Conservation (phyloP, 2,329 filamentous ascomycete genomes). For the Cladosporium sp. region DNA sequence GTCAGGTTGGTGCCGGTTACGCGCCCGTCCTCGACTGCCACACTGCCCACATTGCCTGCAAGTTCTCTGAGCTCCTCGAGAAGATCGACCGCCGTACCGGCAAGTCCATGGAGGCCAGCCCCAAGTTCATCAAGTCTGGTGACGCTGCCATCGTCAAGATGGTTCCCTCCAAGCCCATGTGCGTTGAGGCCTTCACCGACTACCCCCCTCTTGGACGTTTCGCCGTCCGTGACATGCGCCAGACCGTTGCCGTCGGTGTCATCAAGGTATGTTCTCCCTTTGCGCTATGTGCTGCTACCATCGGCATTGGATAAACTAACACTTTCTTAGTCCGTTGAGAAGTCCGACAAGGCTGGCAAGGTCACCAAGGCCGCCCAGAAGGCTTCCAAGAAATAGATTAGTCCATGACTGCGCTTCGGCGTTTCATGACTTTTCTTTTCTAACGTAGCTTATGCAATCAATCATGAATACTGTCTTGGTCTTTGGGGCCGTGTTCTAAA, state of each 20-base stretch:
- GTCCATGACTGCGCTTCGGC: conserved; percentile 5
- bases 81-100: conserved; percentile 99
- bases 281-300: conserved; percentile 34
- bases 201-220: conserved; percentile 99
- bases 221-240: conserved; percentile 95
- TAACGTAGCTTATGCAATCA: conserved; percentile 15
- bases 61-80: conserved; percentile 98
- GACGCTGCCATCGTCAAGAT: conserved; percentile 99
- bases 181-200: conserved; percentile 99
- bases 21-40: conserved; percentile 99
- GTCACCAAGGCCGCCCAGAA: conserved; percentile 45
- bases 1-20: conserved; percentile 98
- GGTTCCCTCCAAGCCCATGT: conserved; percentile 99
- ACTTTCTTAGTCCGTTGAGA: conserved; percentile 34
- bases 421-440: conserved; percentile 15
- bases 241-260: conserved; percentile 89
- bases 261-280: conserved; percentile 85
- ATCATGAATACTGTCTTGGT: conserved; percentile 19
- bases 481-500: conserved; percentile 20
- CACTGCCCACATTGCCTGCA: conserved; percentile 99
- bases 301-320: background rate
- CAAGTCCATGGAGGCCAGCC: conserved; percentile 84
- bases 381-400: conserved; percentile 36
- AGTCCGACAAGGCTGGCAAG: conserved; percentile 48
- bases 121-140: conserved; percentile 99